Evolutionary conservation across 495 filamentous ascomycete genomes (phyloP).

Genomic region (Xylaria scruposa): DNA sequence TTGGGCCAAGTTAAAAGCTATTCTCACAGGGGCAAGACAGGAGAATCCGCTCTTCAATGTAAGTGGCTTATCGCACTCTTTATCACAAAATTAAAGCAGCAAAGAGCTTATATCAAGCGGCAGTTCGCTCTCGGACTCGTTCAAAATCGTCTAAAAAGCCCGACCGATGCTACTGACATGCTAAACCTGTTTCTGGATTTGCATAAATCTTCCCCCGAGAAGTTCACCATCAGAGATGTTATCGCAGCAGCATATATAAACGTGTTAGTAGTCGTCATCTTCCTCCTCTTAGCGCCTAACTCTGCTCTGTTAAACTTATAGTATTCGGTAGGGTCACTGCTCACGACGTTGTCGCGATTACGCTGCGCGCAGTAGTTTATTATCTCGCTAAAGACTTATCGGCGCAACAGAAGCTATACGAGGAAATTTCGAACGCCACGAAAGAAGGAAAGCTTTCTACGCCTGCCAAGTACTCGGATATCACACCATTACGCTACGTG

Average conservation of each 20-base stretch:
- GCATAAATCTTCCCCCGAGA: not conserved
- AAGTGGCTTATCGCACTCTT: too few species aligned
- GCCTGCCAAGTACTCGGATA: not conserved
- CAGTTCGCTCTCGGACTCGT: not conserved
- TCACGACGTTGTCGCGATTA: slow-evolving; percentile 1
- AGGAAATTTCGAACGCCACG: not conserved
- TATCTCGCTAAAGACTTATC: not conserved
- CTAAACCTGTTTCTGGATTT: not conserved
- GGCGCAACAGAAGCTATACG: not conserved
- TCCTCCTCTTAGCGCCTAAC: not conserved
- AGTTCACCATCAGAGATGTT: slow-evolving; percentile 10
- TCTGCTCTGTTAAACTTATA: not conserved
- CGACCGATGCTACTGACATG: not conserved
- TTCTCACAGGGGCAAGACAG: not conserved
- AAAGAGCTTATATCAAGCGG: too few species aligned
- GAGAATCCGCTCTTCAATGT: not conserved
- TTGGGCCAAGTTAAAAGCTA: slow-evolving; percentile 2
- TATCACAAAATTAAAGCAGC: too few species aligned
- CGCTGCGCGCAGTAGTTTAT: not conserved
- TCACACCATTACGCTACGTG: not conserved
- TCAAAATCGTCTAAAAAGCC: not conserved
- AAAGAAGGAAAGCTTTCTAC: not conserved
- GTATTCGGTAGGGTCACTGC: not conserved
- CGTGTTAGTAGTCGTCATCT: not conserved
- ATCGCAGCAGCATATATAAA: not conserved